Conservation (phyloP, 768 basidiomycete genomes). For the Mycena polygramma region DNA sequence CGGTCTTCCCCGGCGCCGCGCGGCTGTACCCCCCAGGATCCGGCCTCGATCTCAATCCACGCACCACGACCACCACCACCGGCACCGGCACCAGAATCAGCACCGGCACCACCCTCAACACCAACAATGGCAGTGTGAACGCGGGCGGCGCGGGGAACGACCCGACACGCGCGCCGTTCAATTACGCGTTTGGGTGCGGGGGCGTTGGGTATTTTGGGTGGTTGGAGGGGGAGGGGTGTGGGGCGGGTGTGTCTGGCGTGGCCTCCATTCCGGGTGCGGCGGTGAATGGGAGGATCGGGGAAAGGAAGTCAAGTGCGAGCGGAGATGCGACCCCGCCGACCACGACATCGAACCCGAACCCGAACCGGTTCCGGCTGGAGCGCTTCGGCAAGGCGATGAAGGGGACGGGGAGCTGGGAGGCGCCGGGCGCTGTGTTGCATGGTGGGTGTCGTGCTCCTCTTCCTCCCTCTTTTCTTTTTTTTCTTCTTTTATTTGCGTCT, state of each 20-base stretch:
- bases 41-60: neutral
- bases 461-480: constrained; percentile 5
- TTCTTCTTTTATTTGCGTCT: neutral
- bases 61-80: no score
- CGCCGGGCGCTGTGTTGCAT: constrained; percentile 68
- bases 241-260: neutral
- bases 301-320: neutral
- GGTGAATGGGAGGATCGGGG: no score
- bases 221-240: constrained; percentile 69
- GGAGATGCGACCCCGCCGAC: neutral
- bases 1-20: constrained; percentile 56
- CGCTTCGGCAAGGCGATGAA: constrained; percentile 85
- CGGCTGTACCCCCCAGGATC: constrained; percentile 15
- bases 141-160: constrained; percentile 50
- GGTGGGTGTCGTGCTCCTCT: constrained; percentile 49
- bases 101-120: neutral
- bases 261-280: constrained; percentile 59
- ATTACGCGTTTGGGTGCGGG: constrained; percentile 71
- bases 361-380: constrained; percentile 67
- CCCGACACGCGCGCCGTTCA: constrained; percentile 75
- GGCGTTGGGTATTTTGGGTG: constrained; percentile 75
- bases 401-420: constrained; percentile 80
- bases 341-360: constrained; percentile 24
- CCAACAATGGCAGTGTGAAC: constrained; percentile 41
- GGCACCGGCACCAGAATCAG: neutral